Conservation (phyloP, 2,329 filamentous ascomycete species). For the Cytospora mali region DNA sequence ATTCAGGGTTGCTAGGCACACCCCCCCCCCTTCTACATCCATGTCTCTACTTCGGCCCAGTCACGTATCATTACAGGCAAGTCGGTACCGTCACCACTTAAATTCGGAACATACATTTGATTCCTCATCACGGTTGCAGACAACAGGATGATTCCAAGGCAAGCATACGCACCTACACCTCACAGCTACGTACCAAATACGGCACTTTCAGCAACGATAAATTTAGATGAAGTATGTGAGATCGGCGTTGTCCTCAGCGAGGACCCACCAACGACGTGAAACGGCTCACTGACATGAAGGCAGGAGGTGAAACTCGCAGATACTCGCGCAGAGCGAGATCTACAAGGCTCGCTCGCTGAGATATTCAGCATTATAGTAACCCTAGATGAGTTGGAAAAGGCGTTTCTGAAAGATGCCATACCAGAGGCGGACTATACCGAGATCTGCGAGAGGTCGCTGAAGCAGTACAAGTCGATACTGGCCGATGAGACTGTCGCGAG, state of each 20-base stretch:
- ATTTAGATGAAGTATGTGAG: constrained; percentile 77
- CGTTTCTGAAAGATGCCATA: constrained; percentile 93
- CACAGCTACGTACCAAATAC: constrained; percentile 90
- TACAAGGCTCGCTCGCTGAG: constrained; percentile 94
- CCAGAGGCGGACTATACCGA: constrained; percentile 92
- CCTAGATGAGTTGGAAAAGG: constrained; percentile 92
- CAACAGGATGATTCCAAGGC: constrained; percentile 53
- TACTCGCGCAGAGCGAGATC: constrained; percentile 83
- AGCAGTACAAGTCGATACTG: constrained; percentile 95
- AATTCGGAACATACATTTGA: constrained; percentile 5
- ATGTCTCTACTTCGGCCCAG: background rate
- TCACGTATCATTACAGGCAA: background rate
- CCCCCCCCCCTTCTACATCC: background rate
- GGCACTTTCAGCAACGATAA: constrained; percentile 83
- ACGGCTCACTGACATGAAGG: constrained; percentile 19
- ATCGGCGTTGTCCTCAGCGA: background rate
- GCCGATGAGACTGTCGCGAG: constrained; percentile 88
- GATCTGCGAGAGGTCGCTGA: constrained; percentile 88
- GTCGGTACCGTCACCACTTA: background rate
- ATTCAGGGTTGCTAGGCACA: background rate
- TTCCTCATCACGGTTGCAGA: background rate
- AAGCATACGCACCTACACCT: constrained; percentile 86
- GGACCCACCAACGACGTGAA: background rate
- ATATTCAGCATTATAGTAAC: constrained; percentile 98
- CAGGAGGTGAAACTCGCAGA: constrained; percentile 92